Base-by-base conservation (phyloP, 129 eudicot genomes). In the Centella asiatica region DNA sequence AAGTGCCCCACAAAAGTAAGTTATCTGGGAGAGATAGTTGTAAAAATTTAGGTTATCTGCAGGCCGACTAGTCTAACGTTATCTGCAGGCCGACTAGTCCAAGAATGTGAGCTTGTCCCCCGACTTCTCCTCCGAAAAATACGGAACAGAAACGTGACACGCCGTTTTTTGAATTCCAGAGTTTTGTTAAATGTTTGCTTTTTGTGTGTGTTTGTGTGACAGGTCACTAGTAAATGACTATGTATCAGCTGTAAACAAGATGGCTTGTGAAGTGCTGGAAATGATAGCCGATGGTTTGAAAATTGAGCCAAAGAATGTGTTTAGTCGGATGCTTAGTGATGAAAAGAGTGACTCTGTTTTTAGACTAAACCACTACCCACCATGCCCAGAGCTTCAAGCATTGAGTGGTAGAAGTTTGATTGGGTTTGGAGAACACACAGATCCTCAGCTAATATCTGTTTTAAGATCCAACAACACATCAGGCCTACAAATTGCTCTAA, bases 301-400 rank as follows among this genome's bases (percentile, higher is more conserved):
- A 27, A 68, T 83, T 20, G 73, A 67, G 47, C 78, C 77, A 39
- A 83, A 57, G 48, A 77, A 64, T 63, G 77, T 65, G 69, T 44
- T 80, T 27, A 86, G 90, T 50, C 72, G 66, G 66, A 44, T 86
- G 68, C 37, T 86, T 45, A 77, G 64, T 7, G 90, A 86, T 57
- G 85, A 86, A 44, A 70, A 72, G 17, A 83, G 87, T 15, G 95
- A 86, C 57, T 67, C 90, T 0, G 49, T 67, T 64, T 83, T 86
- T 60, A 70, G 90, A 81, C 70, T 86, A n/a, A 86, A 86, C 70
- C 85, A 86, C 60, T 86, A 86, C 71, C 95, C 95, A 29, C 77
- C 95, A 0, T 79, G 72, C 34, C 57, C 76, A 6, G 65, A 25
- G 23, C 67, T 65, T 28, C 64, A 69, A 45, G 74, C 66, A 48